Base-by-base conservation (phyloP, 805 yeast genomes). In the Vanderwaltozyma yarrowii region DNA sequence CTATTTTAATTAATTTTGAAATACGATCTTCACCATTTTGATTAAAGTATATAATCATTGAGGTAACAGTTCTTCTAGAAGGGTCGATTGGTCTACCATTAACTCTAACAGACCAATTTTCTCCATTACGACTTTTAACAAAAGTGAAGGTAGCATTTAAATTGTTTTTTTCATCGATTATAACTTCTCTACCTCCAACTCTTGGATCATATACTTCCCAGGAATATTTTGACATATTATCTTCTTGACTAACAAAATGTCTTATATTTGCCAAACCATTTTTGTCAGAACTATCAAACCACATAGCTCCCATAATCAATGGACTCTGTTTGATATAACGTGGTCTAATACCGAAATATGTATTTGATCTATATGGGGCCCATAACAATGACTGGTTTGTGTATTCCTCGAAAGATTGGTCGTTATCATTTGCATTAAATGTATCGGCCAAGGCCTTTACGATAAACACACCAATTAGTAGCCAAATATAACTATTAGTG, bases 201-300 rank as follows among this genome's bases (percentile, higher is more conserved):
- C 97, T 70, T 5, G 96, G 87, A 54, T 92, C 97, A 56, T 81
- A 92, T 27, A 68, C 64, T n/a, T 73, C 68, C 96, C 96, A 92
- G 19, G 88, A 85, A 47, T 83, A 89, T 38, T 73, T 76, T 18
- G 68, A 69, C 62, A 87, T 67, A 35, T 76, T 71, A 50, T 87
- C 89, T 27, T 65, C 65, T 47, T 78, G 87, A 37, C 80, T 85
- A 51, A 87, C 83, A 38, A 72, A 69, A 58, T 87, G 95, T 48
- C 95, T 74, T 18, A 80, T 58, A 17, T 67, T 62, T 5, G 67
- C 61, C 11, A 84, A 49, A 1, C 80, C 80, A 5, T 62, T 59
- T 42, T 71, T 66, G 21, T 65, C 61, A 43, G 82, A 80, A 5
- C 74, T 70, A 51, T 78, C 78, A 63, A 76, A 84, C 97, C 97